phyloP scores from a whole-genome alignment of 768 basidiomycete genomes.

The Calocera cornea region DNA sequence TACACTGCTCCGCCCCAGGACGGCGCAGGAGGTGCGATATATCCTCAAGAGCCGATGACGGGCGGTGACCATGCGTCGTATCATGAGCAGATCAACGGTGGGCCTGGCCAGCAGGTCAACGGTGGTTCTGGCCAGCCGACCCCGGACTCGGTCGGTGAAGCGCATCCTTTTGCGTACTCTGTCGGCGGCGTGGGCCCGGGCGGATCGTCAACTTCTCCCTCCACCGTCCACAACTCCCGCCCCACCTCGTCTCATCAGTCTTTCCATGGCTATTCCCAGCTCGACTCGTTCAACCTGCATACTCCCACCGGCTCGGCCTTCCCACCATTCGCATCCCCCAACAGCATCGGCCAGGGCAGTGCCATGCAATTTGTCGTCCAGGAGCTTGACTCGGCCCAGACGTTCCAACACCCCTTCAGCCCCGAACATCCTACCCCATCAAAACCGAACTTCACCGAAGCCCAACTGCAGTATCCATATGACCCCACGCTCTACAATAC shows the following conservation, averaged over 20 bases:
- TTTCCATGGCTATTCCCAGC: neutral
- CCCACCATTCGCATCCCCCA: neutral
- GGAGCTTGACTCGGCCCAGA: neutral
- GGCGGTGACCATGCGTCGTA: neutral
- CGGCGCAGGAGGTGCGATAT: neutral
- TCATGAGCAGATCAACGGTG: neutral
- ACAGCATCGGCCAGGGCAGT: neutral
- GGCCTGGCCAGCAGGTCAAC: slow-evolving; percentile 1
- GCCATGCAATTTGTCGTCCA: neutral
- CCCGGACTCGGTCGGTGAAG: neutral
- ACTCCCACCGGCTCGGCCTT: neutral
- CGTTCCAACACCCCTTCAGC: neutral
- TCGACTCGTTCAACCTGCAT: neutral
- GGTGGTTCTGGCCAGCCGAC: slow-evolving; percentile 2
- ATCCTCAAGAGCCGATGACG: neutral
- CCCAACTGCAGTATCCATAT: neutral
- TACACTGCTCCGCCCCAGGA: neutral
- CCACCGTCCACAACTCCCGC: neutral
- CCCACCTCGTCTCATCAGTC: neutral
- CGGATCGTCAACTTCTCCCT: neutral
- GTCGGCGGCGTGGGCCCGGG: neutral
- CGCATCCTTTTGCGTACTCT: neutral
- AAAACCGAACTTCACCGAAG: neutral
- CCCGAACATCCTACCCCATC: neutral
- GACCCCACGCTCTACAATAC: neutral